A percentile compares a stretch with the other conserved stretches of the same genome.
phyloP scores from a whole-genome alignment of 2,329 filamentous ascomycete species.

The Fusarium luffae region DNA sequence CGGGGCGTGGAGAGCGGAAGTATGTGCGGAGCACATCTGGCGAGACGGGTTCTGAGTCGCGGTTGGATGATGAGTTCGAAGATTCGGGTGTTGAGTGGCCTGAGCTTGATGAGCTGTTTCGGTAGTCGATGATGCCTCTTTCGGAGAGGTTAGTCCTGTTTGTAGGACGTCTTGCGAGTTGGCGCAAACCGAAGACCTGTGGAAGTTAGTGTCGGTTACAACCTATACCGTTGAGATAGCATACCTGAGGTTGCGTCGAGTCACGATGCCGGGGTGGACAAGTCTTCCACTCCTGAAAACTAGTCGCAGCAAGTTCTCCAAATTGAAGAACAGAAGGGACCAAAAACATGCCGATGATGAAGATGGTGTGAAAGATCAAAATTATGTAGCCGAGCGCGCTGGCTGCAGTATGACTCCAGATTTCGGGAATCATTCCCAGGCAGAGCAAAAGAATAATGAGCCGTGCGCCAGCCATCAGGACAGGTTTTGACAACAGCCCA shows the following conservation, averaged over 20 bases:
- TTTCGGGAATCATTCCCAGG: conserved; percentile 66
- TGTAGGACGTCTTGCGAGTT: conserved; percentile 44
- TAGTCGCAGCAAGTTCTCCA: not conserved
- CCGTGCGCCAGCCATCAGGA: conserved; percentile 6
- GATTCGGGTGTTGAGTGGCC: not conserved
- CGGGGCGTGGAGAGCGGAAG: conserved; percentile 36
- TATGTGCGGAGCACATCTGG: conserved; percentile 34
- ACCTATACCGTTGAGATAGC: fast-evolving
- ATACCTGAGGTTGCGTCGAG: conserved; percentile 29
- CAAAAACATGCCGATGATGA: conserved; percentile 49
- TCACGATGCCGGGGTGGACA: not conserved
- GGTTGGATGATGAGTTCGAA: not conserved
- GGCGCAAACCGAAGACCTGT: conserved; percentile 44
- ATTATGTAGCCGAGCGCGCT: conserved; percentile 78
- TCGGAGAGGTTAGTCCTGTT: conserved; percentile 31
- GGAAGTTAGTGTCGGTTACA: conserved; percentile 59
- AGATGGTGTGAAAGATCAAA: conserved; percentile 71
- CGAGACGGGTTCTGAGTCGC: conserved; percentile 2
- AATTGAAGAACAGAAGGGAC: conserved; percentile 28
- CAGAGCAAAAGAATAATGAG: conserved; percentile 36
- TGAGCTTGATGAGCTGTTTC: conserved; percentile 4
- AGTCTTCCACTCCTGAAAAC: not conserved
- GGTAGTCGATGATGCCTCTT: not conserved
- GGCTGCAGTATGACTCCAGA: conserved; percentile 69
- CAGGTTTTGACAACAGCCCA: conserved; percentile 6